A percentile compares a stretch with the other conserved stretches of the same genome.
Conservation (phyloP, 1,284 basidiomycete genomes). For the Crucibulum cyathiforme region DNA sequence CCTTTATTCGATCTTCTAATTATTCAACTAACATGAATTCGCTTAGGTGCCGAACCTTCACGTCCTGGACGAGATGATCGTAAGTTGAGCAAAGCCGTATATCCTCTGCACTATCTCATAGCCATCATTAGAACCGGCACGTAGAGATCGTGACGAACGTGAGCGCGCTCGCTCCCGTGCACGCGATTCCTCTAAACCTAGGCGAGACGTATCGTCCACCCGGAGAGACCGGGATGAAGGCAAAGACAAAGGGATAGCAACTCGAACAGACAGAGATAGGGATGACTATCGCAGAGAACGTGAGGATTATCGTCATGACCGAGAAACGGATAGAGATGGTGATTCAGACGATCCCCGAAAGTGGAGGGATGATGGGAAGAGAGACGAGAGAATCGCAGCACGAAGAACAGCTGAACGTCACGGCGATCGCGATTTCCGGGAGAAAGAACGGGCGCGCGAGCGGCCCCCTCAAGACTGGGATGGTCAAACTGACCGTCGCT, state of each 20-base stretch:
- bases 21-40: slow-evolving; percentile 11
- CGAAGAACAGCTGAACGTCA: slow-evolving; percentile 56
- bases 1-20: slow-evolving; percentile 3
- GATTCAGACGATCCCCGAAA: slow-evolving; percentile 67
- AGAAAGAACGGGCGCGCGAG: slow-evolving; percentile 54
- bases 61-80: slow-evolving; percentile 65
- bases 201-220: slow-evolving; percentile 60
- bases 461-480: slow-evolving; percentile 50
- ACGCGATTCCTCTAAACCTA: slow-evolving; percentile 64
- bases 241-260: slow-evolving; percentile 24
- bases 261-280: slow-evolving; percentile 45
- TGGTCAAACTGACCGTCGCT: slow-evolving; percentile 54
- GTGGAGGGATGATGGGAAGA: slow-evolving; percentile 81
- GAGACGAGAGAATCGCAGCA: slow-evolving; percentile 72
- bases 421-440: slow-evolving; percentile 13
- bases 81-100: slow-evolving; percentile 39
- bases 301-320: slow-evolving; percentile 46
- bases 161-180: slow-evolving; percentile 66
- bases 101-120: slow-evolving; percentile 49
- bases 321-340: slow-evolving; percentile 52
- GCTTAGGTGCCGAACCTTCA: slow-evolving; percentile 53
- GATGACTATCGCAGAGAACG: slow-evolving; percentile 35
- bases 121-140: slow-evolving; percentile 21
- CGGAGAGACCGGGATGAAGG: slow-evolving; percentile 46
- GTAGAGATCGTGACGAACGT: slow-evolving; percentile 55